Percentiles rank a stretch among this genome's conserved stretches.
Evolutionary conservation across 2,329 filamentous ascomycete species (phyloP).

Genomic region (Claviceps sp.): DNA sequence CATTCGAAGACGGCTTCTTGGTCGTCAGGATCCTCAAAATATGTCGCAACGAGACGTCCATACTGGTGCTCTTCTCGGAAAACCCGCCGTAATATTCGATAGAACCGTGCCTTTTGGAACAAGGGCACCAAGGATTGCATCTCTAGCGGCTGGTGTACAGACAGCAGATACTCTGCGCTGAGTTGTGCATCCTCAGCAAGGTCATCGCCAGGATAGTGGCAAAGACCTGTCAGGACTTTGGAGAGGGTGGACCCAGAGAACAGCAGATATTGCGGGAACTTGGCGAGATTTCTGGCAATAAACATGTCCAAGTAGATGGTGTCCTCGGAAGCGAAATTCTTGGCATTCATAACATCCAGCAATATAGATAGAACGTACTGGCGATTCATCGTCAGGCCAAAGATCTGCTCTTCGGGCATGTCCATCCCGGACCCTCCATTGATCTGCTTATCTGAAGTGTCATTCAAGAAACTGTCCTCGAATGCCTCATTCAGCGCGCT

Average conservation of each 20-base stretch:
- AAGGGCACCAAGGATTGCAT: slow-evolving; percentile 61
- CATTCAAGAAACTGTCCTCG: slow-evolving; percentile 86
- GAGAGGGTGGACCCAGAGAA: slow-evolving; percentile 78
- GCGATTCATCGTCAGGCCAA: slow-evolving; percentile 63
- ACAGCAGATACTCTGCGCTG: slow-evolving; percentile 91
- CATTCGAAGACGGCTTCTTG: slow-evolving; percentile 65
- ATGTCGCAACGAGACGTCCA: slow-evolving; percentile 61
- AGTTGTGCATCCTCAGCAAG: slow-evolving; percentile 88
- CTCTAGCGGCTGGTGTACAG: slow-evolving; percentile 82
- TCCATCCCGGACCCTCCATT: slow-evolving; percentile 38
- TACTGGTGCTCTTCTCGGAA: slow-evolving; percentile 73
- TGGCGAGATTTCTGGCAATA: slow-evolving; percentile 85
- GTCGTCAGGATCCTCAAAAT: slow-evolving; percentile 74
- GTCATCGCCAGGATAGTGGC: slow-evolving; percentile 66
- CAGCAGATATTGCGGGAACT: slow-evolving; percentile 91
- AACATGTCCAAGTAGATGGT: slow-evolving; percentile 98
- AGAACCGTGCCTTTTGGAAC: slow-evolving; percentile 72
- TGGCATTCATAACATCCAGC: slow-evolving; percentile 73
- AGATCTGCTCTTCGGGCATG: slow-evolving; percentile 51
- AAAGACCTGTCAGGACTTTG: slow-evolving; percentile 67
- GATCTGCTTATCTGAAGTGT: slow-evolving; percentile 49
- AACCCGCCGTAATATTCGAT: slow-evolving; percentile 79
- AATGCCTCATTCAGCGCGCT: slow-evolving; percentile 96
- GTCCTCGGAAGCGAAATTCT: slow-evolving; percentile 64
- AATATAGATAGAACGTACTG: slow-evolving; percentile 89